Evolutionary conservation across 306 rosid genomes (phyloP), one percentile per base, ranked within the genome.

Genomic region (Chamaecrista fasciculata): DNA sequence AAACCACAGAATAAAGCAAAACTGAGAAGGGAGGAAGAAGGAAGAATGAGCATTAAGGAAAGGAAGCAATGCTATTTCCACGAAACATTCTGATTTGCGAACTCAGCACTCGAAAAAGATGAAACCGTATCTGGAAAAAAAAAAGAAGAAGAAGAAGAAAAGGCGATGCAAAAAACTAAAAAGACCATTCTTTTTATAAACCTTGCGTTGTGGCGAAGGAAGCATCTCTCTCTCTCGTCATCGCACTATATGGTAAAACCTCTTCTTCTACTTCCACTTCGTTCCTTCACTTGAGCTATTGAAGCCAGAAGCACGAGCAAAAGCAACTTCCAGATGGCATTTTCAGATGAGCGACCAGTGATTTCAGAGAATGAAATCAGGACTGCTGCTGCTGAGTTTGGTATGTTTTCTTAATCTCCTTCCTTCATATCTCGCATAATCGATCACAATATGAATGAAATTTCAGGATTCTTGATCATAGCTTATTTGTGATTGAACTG

Each of bases 381-480:
- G 9, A 78, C 53, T 74, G 60, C 72, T 78, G 43, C 25, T 33
- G 23, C 16, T 23, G 86, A 78, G 48, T 82, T 78, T 7, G 83
- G 86, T 82, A 78, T 16, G 77, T 2, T 37, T 37, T 20, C 15
- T 8, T 3, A 67, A 8, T 50, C 3, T 50, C 36, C 8, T 18
- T 37, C 12, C n/a, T n/a, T n/a, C n/a, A n/a, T n/a, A n/a, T n/a
- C n/a, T n/a, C n/a, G n/a, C n/a, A n/a, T n/a, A n/a, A n/a, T 0
- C 0, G 1, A 11, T 33, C 65, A 31, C 6, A n/a, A 18, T 24
- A 20, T 58, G 64, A 58, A 56, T 8, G 11, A 24, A 4, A 8
- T 6, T 18, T 51, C 7, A 7, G 28, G 12, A 21, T 11, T 0
- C 12, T 21, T 53, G 36, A 4, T 2, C 0, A n/a, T n/a, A n/a